Base-by-base conservation (phyloP, 106 monocot genomes). In the Ottelia alismoides region DNA sequence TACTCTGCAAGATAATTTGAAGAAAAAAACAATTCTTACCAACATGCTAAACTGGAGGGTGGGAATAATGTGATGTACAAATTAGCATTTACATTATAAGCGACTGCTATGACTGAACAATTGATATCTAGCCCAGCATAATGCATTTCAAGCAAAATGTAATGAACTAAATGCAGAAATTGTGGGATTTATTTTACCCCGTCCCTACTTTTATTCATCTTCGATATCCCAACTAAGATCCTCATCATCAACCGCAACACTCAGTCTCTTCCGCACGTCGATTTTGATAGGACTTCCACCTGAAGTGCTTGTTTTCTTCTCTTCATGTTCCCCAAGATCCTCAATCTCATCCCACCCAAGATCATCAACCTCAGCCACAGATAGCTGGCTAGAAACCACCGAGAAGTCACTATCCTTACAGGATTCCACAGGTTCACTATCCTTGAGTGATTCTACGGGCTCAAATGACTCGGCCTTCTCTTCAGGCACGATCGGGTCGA, bases 181-280 rank as follows among this genome's bases (percentile, higher is more conserved):
- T n/a, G n/a, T n/a, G n/a, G n/a, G n/a, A n/a, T n/a, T n/a, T n/a
- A n/a, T n/a, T n/a, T n/a, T n/a, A n/a, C n/a, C n/a, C n/a, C n/a
- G n/a, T n/a, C n/a, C n/a, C n/a, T 16, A 43, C 10, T 7, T 43
- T 27, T 27, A 62, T 53, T 93, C 85, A 65, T 99, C 98, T 56
- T 99, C 98, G 25, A 99, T 83, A 58, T 99, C 98, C 98, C 98
- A 99, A 70, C 72, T 83, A 20, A 90, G 55, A 70, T 98, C 90
- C 63, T 98, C 98, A 14, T 62, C 70, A 25, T 86, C 96, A 28
- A 81, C 88, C 4, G 72, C 65, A 11, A 52, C 53, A 68, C 58
- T 83, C 19, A 85, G 40, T 29, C 76, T 79, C 68, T 83, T 98
- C 45, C 70, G 56, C 56, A 98, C 45, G 69, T 98, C 98, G 25